Evolutionary conservation across 2,329 filamentous ascomycete genomes (phyloP).

Genomic region (Alternaria metachromatica): DNA sequence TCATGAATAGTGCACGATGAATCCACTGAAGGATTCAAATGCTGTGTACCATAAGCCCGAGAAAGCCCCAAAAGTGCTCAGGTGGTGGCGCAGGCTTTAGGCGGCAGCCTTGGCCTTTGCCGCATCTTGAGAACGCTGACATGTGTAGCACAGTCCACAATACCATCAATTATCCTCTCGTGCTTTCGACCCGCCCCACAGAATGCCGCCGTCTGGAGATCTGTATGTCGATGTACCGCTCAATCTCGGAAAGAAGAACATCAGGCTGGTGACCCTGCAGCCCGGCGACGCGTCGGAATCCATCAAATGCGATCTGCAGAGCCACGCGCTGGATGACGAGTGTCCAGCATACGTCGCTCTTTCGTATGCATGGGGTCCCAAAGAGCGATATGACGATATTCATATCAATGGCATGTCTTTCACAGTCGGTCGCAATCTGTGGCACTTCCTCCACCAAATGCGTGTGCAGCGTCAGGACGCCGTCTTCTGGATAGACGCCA

Average conservation of each 20-base stretch:
- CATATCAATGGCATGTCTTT: background rate
- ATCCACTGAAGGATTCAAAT: background rate
- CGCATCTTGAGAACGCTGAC: background rate
- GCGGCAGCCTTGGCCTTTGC: background rate
- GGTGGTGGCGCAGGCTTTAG: background rate
- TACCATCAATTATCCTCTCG: background rate
- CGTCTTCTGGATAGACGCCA: background rate
- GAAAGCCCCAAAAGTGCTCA: background rate
- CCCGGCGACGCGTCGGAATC: rapidly evolving
- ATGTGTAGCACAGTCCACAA: background rate
- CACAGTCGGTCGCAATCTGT: background rate
- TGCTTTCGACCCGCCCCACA: background rate
- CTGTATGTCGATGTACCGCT: background rate
- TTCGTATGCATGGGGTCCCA: background rate
- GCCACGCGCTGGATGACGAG: background rate
- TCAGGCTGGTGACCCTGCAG: background rate
- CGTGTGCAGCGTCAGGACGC: rapidly evolving
- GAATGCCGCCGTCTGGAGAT: background rate
- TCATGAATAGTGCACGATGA: background rate
- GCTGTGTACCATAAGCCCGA: background rate
- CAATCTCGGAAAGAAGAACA: background rate
- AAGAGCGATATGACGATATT: background rate
- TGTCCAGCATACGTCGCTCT: background rate
- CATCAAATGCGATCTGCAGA: background rate
- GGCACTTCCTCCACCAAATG: background rate